Percentiles rank a stretch among this genome's conserved stretches.
phyloP scores from a whole-genome alignment of 1,139 yeast genomes.

The Entelexis sorbosivorans region DNA sequence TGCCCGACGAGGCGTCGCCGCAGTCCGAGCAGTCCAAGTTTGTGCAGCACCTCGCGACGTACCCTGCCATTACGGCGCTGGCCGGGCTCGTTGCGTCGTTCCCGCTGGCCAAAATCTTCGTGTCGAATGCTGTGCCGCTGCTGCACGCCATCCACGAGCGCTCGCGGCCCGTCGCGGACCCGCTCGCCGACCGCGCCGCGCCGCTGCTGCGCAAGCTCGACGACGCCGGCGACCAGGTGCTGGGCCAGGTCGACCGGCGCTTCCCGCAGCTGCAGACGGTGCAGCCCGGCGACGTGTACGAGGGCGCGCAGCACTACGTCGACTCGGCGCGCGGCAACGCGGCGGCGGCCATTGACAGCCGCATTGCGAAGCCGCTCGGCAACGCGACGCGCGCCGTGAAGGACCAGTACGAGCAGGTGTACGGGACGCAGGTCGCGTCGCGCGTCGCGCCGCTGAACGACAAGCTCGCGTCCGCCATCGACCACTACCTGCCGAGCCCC shows the following conservation, averaged over 20 bases:
- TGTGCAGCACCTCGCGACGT: conserved; percentile 38
- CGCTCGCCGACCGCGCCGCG: conserved; percentile 28
- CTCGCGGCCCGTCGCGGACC: conserved; percentile 27
- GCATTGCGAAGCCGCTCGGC: conserved; percentile 29
- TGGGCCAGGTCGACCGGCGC: conserved; percentile 29
- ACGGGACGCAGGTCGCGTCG: conserved; percentile 46
- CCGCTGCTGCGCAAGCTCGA: conserved; percentile 33
- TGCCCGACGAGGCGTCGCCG: background rate
- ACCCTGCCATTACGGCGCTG: conserved; percentile 50
- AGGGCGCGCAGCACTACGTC: conserved; percentile 29
- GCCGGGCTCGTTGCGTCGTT: conserved; percentile 51
- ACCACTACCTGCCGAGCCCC: conserved; percentile 38
- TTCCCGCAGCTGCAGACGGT: conserved; percentile 32
- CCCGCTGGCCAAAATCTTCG: conserved; percentile 47
- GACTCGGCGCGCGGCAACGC: conserved; percentile 29
- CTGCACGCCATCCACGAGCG: conserved; percentile 29
- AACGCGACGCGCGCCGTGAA: conserved; percentile 28
- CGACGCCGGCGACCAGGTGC: conserved; percentile 30
- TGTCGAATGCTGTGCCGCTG: conserved; percentile 50
- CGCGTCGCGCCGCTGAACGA: conserved; percentile 55
- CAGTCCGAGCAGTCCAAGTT: conserved; percentile 28
- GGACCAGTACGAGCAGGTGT: conserved; percentile 30
- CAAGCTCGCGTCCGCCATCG: conserved; percentile 39
- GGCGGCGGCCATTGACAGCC: conserved; percentile 25
- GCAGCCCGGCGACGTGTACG: conserved; percentile 31